phyloP scores from a whole-genome alignment of 768 basidiomycete species.

The Melanogaster broomeanus region DNA sequence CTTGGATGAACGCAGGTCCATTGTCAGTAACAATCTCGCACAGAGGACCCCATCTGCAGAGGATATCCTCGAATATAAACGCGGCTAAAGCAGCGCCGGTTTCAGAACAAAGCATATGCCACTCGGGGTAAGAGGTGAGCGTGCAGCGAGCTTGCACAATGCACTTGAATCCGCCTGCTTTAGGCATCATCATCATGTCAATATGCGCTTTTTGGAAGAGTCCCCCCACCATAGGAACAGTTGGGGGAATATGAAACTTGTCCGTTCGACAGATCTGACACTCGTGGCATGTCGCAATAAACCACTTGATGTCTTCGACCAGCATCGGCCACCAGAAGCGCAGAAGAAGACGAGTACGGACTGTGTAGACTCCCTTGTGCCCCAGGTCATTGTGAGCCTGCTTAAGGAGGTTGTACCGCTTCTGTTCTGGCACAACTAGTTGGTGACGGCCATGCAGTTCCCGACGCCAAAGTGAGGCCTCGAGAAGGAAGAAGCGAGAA shows the following conservation, averaged over 20 bases:
- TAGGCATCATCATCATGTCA: too few relatives aligned
- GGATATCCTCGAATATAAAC: too few relatives aligned
- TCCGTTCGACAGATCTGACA: background rate
- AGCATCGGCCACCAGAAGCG: constrained; percentile 1
- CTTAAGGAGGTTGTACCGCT: too few relatives aligned
- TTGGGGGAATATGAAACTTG: background rate
- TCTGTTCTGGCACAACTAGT: background rate
- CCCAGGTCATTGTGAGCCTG: background rate
- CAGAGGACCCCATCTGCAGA: constrained; percentile 25
- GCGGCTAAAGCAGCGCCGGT: too few relatives aligned
- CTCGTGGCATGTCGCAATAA: background rate
- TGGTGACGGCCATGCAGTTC: background rate
- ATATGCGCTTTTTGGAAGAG: too few relatives aligned
- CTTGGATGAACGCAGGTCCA: background rate
- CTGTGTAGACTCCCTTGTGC: constrained; percentile 1
- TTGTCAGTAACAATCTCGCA: constrained; percentile 5
- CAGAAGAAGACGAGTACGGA: background rate
- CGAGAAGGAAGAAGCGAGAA: too few relatives aligned
- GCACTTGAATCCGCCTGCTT: too few relatives aligned
- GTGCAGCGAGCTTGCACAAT: too few relatives aligned
- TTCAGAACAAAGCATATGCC: too few relatives aligned
- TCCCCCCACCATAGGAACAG: background rate
- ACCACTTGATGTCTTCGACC: background rate
- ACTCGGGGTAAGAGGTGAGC: too few relatives aligned
- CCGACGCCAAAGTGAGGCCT: too few relatives aligned